Base-by-base conservation (phyloP, 345 rosid genomes). In the Citrus hindsii region DNA sequence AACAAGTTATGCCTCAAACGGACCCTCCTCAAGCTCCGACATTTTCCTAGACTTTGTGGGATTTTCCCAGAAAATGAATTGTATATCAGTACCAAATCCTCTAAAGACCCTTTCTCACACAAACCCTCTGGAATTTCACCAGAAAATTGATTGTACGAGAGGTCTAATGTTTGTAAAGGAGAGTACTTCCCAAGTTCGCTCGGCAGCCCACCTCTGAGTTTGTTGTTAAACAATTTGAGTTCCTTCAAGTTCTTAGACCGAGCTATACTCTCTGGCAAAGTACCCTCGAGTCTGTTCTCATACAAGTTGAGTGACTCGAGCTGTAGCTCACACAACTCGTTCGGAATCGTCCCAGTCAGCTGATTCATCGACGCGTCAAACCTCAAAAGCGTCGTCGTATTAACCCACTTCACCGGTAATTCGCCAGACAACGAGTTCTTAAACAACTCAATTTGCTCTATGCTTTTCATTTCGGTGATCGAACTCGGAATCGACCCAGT, bases 1-100 rank as follows among this genome's bases (percentile, higher is more conserved):
- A 96, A 84, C 75, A 63, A 73, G 62, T 93, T 93, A 75, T 85
- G 82, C 82, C 74, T 87, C 40, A 96, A 69, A 32, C 98, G 88
- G 60, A 93, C 89, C 58, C 98, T 92, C 14, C 63, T 48, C 63
- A 92, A 86, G 86, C 94, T 96, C 76, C 63, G 61, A 78, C 98
- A 96, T 25, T 84, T 85, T 1, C 90, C 91, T 4, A 96, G 77
- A 78, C 78, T 81, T 24, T 25, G 85, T 2, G 99, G 92, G 27
- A 96, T 89, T 67, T 79, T 27, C n/a, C 97, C 97, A 0, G 93
- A 87, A 73, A 96, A 94, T 18, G 88, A 84, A 79, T 92, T 94
- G 82, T 74, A 68, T 12, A 96, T 89, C 81, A 96, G 73, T 25
- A 92, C n/a, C 9, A 94, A 84, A 67, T 85, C 88, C 79, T 88